Percentiles rank a stretch among this genome's conserved stretches.
Conservation (phyloP, 2,329 filamentous ascomycete genomes). For the Ophioceras dolichostomum region DNA sequence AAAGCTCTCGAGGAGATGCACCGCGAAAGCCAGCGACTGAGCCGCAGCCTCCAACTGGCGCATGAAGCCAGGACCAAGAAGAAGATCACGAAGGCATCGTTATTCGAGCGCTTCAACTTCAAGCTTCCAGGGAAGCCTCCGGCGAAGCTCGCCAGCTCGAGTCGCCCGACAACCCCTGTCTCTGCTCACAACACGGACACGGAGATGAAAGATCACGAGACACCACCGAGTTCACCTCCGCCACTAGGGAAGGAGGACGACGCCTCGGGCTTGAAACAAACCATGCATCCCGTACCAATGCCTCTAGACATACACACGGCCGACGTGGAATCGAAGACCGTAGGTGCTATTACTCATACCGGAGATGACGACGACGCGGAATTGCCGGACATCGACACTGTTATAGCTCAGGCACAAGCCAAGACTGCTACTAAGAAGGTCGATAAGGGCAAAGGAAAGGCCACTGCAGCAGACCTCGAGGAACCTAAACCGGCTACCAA, state of each 20-base stretch:
- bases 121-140: slow-evolving; percentile 28
- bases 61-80: slow-evolving; percentile 87
- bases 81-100: slow-evolving; percentile 70
- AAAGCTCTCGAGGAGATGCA: slow-evolving; percentile 93
- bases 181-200: slow-evolving; percentile 33
- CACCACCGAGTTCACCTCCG: slow-evolving; percentile 62
- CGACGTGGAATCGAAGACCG: neutral
- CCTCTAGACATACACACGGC: too few relatives aligned
- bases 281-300: too few relatives aligned
- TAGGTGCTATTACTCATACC: neutral
- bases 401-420: slow-evolving; percentile 16
- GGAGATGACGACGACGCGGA: slow-evolving; percentile 16
- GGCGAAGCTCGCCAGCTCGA: slow-evolving; percentile 34
- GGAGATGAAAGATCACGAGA: slow-evolving; percentile 40
- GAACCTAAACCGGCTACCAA: slow-evolving; percentile 8
- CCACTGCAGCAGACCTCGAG: slow-evolving; percentile 16
- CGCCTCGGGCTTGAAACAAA: slow-evolving; percentile 7
- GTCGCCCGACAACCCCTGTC: slow-evolving; percentile 33
- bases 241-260: slow-evolving; percentile 16
- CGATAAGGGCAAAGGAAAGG: slow-evolving; percentile 52
- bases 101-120: slow-evolving; percentile 79
- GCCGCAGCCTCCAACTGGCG: slow-evolving; percentile 77
- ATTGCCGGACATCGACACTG: slow-evolving; percentile 24
- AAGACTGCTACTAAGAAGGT: slow-evolving; percentile 17
- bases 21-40: slow-evolving; percentile 84